These are phyloP conservation scores for Rhynchospora tenuis DNA, from an alignment of 176 grass and related monocot genomes.

Conservation along the genomic window DNA sequence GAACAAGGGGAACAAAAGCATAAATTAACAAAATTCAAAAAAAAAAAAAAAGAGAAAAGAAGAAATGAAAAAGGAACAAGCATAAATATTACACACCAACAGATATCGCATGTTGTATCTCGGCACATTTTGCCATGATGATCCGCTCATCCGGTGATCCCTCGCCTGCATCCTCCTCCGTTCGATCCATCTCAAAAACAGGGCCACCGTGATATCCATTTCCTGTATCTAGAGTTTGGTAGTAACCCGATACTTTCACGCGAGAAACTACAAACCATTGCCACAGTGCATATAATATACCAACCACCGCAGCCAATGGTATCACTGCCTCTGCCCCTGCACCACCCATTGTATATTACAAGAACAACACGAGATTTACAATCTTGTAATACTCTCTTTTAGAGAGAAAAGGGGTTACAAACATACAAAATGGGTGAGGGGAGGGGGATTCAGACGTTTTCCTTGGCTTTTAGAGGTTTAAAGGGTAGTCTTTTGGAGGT, in stretches of 20 bases:
- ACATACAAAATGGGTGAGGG: neutral
- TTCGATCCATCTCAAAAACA: constrained; percentile 6
- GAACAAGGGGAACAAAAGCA: neutral
- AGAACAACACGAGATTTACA: neutral
- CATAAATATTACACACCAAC: constrained; percentile 32
- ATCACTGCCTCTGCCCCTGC: constrained; percentile 32
- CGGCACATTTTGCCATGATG: constrained; percentile 41
- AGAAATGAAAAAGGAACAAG: neutral
- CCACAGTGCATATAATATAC: constrained; percentile 47
- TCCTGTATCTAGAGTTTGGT: neutral
- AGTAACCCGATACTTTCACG: constrained; percentile 24
- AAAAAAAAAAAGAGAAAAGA: neutral
- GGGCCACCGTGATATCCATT: neutral
- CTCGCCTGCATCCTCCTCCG: constrained; percentile 30
- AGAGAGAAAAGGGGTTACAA: neutral
- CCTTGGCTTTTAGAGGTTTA: neutral
- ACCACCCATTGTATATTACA: constrained; percentile 14
- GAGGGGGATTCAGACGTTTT: neutral
- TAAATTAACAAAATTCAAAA: neutral
- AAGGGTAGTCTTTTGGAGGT: neutral
- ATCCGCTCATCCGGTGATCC: neutral
- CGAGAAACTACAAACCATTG: constrained; percentile 59
- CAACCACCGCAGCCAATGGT: constrained; percentile 38
- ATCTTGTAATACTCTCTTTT: neutral
- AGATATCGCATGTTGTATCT: constrained; percentile 72